Conservation (phyloP, 2,329 filamentous ascomycete genomes). For the Fusarium drepaniforme region DNA sequence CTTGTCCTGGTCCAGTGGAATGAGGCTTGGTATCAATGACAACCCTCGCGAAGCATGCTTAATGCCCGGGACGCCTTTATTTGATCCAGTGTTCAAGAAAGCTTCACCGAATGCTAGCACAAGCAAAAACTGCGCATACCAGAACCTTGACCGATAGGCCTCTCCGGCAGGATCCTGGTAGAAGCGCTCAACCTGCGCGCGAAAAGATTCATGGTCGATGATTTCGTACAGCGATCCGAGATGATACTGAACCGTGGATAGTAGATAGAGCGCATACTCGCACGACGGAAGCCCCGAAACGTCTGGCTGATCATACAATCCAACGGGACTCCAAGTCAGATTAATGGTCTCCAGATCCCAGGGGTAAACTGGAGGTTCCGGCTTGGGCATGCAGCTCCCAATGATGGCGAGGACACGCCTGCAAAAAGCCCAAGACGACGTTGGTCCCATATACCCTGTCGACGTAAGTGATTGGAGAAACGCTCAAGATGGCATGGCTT, state of each 20-base stretch:
- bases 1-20: neutral
- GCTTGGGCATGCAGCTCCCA: slow-evolving; percentile 9
- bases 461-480: neutral
- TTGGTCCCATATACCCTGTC: slow-evolving; percentile 22
- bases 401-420: slow-evolving; percentile 17
- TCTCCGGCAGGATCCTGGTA: slow-evolving; percentile 9
- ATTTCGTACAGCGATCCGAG: slow-evolving; percentile 8
- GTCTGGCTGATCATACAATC: slow-evolving; percentile 3
- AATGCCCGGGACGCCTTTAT: neutral
- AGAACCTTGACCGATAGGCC: neutral
- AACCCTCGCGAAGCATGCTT: slow-evolving; percentile 7
- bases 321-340: slow-evolving; percentile 4
- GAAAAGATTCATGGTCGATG: slow-evolving; percentile 5
- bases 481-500: neutral
- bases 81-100: neutral
- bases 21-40: slow-evolving; percentile 11
- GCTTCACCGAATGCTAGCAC: slow-evolving; percentile 8
- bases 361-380: slow-evolving; percentile 8
- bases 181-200: slow-evolving; percentile 1
- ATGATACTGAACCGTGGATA: slow-evolving; percentile 13
- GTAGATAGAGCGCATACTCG: slow-evolving; percentile 11
- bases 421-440: slow-evolving; percentile 21
- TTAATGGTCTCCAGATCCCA: slow-evolving; percentile 10
- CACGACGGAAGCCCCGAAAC: slow-evolving; percentile 4
- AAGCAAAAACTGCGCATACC: slow-evolving; percentile 9